Conservation (phyloP, 1,139 yeast genomes). For the Scheffersomyces stambukii region DNA sequence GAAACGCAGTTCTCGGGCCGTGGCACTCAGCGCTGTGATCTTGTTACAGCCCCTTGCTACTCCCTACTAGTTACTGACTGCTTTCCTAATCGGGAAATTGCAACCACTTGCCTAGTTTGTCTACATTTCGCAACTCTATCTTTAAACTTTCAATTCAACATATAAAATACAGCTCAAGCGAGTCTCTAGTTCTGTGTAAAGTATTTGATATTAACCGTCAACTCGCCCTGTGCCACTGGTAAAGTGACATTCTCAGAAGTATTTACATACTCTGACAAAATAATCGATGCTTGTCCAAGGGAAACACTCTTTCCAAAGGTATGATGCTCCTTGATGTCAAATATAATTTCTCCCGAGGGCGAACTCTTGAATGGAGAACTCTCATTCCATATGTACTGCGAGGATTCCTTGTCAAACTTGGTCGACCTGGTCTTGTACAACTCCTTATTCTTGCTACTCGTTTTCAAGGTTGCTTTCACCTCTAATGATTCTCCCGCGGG, state of each 20-base stretch:
- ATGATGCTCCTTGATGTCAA: slow-evolving; percentile 65
- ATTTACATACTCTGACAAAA: slow-evolving; percentile 33
- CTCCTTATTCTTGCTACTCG: slow-evolving; percentile 51
- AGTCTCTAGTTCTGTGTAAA: slow-evolving; percentile 6
- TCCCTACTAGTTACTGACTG: too few species aligned
- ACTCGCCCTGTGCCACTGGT: slow-evolving; percentile 25
- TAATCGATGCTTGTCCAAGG: slow-evolving; percentile 51
- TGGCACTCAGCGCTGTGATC: too few species aligned
- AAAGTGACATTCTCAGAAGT: slow-evolving; percentile 28
- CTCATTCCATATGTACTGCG: slow-evolving; percentile 59
- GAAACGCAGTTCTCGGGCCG: too few species aligned
- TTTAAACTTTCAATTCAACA: too few species aligned
- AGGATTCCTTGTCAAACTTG: slow-evolving; percentile 45
- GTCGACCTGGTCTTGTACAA: slow-evolving; percentile 61
- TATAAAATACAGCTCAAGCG: too few species aligned
- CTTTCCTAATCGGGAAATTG: too few species aligned
- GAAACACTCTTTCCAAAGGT: slow-evolving; percentile 68
- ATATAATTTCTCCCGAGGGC: slow-evolving; percentile 52
- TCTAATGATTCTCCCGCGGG: slow-evolving; percentile 29
- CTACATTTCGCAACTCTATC: too few species aligned
- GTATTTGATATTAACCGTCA: slow-evolving; percentile 29
- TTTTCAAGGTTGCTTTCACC: slow-evolving; percentile 50
- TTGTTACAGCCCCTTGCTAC: too few species aligned
- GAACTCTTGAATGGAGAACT: slow-evolving; percentile 64
- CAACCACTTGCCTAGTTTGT: too few species aligned